Percentiles rank a stretch among this genome's conserved stretches.
phyloP scores from a whole-genome alignment of 2,329 filamentous ascomycete genomes.

The Claviceps humidiphila region DNA sequence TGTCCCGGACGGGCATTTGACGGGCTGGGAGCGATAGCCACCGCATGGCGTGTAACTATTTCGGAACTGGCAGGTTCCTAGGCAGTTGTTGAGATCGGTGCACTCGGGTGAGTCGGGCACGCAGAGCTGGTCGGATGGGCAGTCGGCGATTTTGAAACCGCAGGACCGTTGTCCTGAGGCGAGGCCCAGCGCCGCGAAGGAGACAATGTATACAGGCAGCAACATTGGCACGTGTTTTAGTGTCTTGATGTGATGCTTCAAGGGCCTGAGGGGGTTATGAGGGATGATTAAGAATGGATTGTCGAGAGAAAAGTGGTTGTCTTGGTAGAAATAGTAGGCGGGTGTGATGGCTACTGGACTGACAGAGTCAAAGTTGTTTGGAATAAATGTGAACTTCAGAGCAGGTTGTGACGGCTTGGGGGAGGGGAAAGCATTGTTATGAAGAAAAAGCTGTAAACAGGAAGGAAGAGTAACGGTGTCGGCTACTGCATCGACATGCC shows the following conservation, averaged over 20 bases:
- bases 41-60: conserved; percentile 21
- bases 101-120: conserved; percentile 12
- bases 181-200: conserved; percentile 10
- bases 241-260: not conserved
- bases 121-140: conserved; percentile 15
- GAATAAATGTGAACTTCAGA: not conserved
- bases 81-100: conserved; percentile 15
- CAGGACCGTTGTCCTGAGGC: conserved; percentile 9
- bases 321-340: not conserved
- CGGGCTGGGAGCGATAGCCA: conserved; percentile 14
- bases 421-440: too few relatives aligned
- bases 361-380: not conserved
- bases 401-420: too few relatives aligned
- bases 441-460: not conserved
- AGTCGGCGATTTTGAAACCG: conserved; percentile 17
- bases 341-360: not conserved
- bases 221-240: conserved; percentile 5
- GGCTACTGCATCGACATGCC: not conserved
- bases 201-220: conserved; percentile 12
- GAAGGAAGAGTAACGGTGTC: too few relatives aligned
- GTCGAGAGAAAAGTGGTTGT: not conserved
- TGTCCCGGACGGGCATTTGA: conserved; percentile 12
- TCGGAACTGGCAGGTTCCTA: conserved; percentile 16
- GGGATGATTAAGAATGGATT: not conserved
- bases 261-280: not conserved